A percentile compares a stretch with the other conserved stretches of the same genome.
These are phyloP conservation scores for Penicillium sp. DNA, from an alignment of 2,329 filamentous ascomycete species.

Conservation along the genomic window DNA sequence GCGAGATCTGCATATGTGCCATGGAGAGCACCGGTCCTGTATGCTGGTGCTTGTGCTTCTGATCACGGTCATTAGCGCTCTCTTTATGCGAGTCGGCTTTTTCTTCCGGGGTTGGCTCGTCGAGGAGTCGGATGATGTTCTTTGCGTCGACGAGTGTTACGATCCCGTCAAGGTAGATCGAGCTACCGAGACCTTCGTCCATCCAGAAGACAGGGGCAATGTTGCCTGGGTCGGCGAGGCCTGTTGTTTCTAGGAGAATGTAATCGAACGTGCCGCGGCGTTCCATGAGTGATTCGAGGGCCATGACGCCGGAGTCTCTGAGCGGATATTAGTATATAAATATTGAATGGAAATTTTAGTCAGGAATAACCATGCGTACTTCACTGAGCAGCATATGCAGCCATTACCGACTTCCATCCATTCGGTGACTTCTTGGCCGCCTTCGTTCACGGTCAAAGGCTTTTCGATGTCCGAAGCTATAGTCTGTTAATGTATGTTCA, in stretches of 20 bases:
- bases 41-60: constrained; percentile 37
- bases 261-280: constrained; percentile 94
- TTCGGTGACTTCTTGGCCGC: constrained; percentile 79
- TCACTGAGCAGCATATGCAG: constrained; percentile 97
- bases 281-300: constrained; percentile 94
- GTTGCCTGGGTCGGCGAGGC: constrained; percentile 91
- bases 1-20: constrained; percentile 93
- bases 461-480: constrained; percentile 92
- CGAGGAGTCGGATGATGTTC: constrained; percentile 79
- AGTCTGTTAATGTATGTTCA: background rate
- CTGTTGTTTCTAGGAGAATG: constrained; percentile 94
- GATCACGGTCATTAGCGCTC: background rate
- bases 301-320: constrained; percentile 87
- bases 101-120: constrained; percentile 58
- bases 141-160: constrained; percentile 95
- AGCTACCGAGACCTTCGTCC: constrained; percentile 90
- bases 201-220: constrained; percentile 97
- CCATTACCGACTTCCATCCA: constrained; percentile 97
- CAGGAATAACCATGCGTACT: constrained; percentile 55
- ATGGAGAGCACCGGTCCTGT: constrained; percentile 75
- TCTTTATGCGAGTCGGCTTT: constrained; percentile 46
- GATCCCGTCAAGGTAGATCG: constrained; percentile 94
- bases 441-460: constrained; percentile 84
- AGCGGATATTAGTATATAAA: background rate
- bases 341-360: background rate